These are phyloP conservation scores for Trichopus zeylanicus DNA, from an alignment of 116 monocot species.

Conservation along the genomic window DNA sequence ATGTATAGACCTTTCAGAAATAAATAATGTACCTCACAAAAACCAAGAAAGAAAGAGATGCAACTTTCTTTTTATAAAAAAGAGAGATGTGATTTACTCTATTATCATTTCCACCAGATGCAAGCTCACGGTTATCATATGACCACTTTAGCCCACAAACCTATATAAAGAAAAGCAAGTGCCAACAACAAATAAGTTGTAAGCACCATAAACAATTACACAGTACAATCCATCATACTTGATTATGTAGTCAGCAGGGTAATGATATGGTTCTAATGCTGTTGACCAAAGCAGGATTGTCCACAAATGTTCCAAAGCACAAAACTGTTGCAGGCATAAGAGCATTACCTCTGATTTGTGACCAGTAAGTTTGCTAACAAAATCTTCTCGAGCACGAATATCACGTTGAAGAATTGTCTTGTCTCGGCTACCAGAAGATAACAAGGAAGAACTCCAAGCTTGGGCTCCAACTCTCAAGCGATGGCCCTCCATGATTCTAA, in stretches of 20 bases:
- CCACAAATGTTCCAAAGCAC: too few relatives aligned
- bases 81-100: constrained; percentile 45
- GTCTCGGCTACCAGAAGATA: constrained; percentile 94
- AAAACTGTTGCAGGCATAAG: not conserved
- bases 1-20: not conserved
- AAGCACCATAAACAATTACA: not conserved
- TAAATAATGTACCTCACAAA: too few relatives aligned
- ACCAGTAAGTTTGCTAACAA: constrained; percentile 71
- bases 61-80: constrained; percentile 61
- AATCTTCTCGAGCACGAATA: constrained; percentile 90
- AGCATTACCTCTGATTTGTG: constrained; percentile 87
- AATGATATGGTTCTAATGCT: not conserved
- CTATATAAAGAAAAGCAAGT: constrained; percentile 18
- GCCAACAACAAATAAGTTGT: not conserved
- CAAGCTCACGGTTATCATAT: constrained; percentile 86
- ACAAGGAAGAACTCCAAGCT: constrained; percentile 84
- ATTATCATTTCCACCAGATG: constrained; percentile 99
- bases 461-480: constrained; percentile 76
- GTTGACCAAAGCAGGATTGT: too few relatives aligned
- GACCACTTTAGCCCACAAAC: constrained; percentile 98
- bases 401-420: constrained; percentile 85
- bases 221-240: not conserved
- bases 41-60: not conserved
- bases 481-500: constrained; percentile 90
- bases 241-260: not conserved